Evolutionary conservation across 2,329 filamentous ascomycete species (phyloP), one percentile per base, ranked within the genome.

Genomic region (Colletotrichum sp.): DNA sequence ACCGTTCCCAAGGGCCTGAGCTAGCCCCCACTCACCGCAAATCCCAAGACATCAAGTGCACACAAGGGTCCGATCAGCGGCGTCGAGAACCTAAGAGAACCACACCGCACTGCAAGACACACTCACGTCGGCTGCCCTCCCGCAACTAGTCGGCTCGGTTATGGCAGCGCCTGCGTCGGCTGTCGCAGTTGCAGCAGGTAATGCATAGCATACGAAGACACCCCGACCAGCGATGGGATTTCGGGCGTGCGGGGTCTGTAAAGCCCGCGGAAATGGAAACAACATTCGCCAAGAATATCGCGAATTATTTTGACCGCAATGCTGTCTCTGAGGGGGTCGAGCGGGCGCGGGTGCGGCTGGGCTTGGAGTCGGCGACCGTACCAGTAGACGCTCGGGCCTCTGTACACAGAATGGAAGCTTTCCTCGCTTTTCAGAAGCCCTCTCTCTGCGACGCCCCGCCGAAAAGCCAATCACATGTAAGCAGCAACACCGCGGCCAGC

Each of bases 401-500:
- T 52, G 43, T 52, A 52, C 43, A 22, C n/a, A 52, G 43, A 52
- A 52, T 52, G n/a, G 43, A 12, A 62, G 32, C 39, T 48, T 52
- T 52, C n/a, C 43, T 52, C n/a, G 43, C 43, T 52, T 22, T 52
- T 52, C 43, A 52, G 43, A 52, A 52, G 43, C n/a, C 43, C 43
- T 52, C 43, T 48, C 22, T 25, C 56, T 32, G 32, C 28, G 6
- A 61, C 15, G 66, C 74, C 69, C 64, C 43, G 69, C 75, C 60
- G n/a, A 12, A 25, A 62, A 28, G 69, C 76, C 74, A 77, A 77
- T 77, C 76, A 76, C 70, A 77, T 76, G 74, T 43, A 25, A 64
- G n/a, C 34, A 61, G 43, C 34, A 55, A 52, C 56, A 55, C 34
- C 55, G 62, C 39, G 56, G 73, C 55, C 62, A 67, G 22, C 43